Base-by-base conservation (phyloP, 2,329 filamentous ascomycete genomes). In the Trichothecium sympodiale region DNA sequence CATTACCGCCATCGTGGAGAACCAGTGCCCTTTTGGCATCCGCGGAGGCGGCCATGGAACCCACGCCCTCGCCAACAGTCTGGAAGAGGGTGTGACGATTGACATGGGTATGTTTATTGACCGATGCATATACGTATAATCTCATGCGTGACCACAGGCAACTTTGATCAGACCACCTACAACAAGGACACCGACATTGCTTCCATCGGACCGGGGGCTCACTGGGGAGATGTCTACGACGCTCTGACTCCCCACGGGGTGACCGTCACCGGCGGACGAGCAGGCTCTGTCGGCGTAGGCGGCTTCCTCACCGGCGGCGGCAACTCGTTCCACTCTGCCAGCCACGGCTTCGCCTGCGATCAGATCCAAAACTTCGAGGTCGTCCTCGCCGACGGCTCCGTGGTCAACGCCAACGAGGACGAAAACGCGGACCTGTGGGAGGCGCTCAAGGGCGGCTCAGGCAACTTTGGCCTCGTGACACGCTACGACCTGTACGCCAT, bases 391-490 rank as follows among this genome's bases (percentile, higher is more conserved):
- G 47, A 55, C 37, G 63, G 65, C 5, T 32, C 41, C 5, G 54
- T 67, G 28, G 47, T 64, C 18, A 53, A 60, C 6, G 64, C 57
- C 14, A 65, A 57, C 30, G 44, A 42, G 2, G 37, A 46, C 0
- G 38, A 51, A 3, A 54, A 66, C 38, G n/a, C 46, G 0, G 62
- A 67, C 35, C 52, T 69, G 2, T 68, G 52, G 46, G 54, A 52
- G 39, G 64, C 61, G 1, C 48, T 67, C 4, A 60, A 62, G 33
- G 65, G 64, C 5, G 64, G 62, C 17, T 51, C 53, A n/a, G 59
- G 53, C 41, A 68, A 67, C 42, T 60, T 64, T 29, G 62, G 60
- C n/a, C 47, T 57, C 13, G 41, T 53, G 10, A 51, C 58, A 5
- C 41, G 41, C 16, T 42, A 46, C 31, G 47, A 51, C 17, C 42